phyloP scores from a whole-genome alignment of 2,329 filamentous ascomycete genomes.

The Elsinoe arachidis region DNA sequence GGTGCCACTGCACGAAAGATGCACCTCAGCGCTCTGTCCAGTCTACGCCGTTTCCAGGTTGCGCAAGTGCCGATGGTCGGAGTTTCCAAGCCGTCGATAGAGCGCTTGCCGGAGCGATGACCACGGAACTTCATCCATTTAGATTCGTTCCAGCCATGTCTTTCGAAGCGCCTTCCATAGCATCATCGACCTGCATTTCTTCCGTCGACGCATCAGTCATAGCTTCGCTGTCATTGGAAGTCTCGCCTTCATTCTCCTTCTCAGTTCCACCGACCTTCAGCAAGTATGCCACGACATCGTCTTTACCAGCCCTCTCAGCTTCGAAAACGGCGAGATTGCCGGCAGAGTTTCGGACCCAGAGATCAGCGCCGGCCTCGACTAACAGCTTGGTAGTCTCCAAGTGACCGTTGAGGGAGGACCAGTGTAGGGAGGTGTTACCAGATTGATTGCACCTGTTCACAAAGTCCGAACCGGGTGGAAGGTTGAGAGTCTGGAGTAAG shows the following conservation, averaged over 20 bases:
- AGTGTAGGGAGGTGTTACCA: slow-evolving; percentile 88
- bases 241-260: slow-evolving; percentile 23
- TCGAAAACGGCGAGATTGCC: slow-evolving; percentile 58
- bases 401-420: slow-evolving; percentile 86
- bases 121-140: background rate
- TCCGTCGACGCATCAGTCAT: slow-evolving; percentile 17
- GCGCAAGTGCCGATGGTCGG: slow-evolving; percentile 4
- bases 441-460: slow-evolving; percentile 66
- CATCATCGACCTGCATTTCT: slow-evolving; percentile 15
- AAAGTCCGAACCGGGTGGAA: slow-evolving; percentile 32
- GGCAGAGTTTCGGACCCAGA: slow-evolving; percentile 69
- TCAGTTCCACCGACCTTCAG: slow-evolving; percentile 38
- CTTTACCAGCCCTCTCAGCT: slow-evolving; percentile 42
- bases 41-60: background rate
- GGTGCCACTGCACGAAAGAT: background rate
- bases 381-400: slow-evolving; percentile 70
- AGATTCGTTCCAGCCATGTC: slow-evolving; percentile 5
- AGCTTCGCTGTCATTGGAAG: background rate
- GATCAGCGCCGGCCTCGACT: slow-evolving; percentile 66
- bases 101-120: background rate
- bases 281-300: slow-evolving; percentile 40
- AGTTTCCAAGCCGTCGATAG: slow-evolving; percentile 2
- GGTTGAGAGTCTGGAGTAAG: slow-evolving; percentile 11
- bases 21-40: background rate
- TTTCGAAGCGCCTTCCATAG: slow-evolving; percentile 12